phyloP scores from a whole-genome alignment of 305 asterid genomes.

The Fraxinus latifolia region DNA sequence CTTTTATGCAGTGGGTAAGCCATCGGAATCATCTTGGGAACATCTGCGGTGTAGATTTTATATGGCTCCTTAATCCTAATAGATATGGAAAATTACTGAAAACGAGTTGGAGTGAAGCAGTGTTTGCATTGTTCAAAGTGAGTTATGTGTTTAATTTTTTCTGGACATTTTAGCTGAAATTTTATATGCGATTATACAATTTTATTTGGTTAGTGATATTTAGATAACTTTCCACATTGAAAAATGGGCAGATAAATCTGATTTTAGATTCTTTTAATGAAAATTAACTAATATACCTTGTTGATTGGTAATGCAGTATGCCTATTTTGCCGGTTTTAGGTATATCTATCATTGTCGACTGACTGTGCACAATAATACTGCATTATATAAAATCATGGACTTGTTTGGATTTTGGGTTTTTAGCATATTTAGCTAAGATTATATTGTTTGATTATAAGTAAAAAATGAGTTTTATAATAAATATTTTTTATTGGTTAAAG shows the following conservation, averaged over 20 bases:
- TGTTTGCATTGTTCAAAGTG: slow-evolving; percentile 93
- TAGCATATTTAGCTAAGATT: background rate
- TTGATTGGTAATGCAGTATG: background rate
- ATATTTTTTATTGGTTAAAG: background rate
- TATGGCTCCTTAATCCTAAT: slow-evolving; percentile 79
- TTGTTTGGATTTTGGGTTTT: background rate
- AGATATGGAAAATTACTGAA: slow-evolving; percentile 50
- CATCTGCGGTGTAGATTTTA: slow-evolving; percentile 76
- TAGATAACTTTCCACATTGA: background rate
- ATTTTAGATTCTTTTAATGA: background rate
- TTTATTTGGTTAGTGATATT: background rate
- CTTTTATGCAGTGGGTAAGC: slow-evolving; percentile 65
- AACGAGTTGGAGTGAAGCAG: slow-evolving; percentile 61
- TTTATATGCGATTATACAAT: background rate
- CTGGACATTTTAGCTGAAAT: background rate
- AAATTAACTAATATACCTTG: background rate
- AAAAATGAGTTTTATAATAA: background rate
- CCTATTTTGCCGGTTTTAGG: background rate
- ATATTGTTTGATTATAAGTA: background rate
- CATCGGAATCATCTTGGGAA: slow-evolving; percentile 77
- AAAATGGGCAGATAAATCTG: background rate
- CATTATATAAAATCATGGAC: background rate
- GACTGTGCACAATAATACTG: background rate
- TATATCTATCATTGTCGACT: background rate
- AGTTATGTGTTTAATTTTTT: slow-evolving; percentile 5